Evolutionary conservation across 1,284 basidiomycete species (phyloP).

Genomic region (Takashimella tepidaria): DNA sequence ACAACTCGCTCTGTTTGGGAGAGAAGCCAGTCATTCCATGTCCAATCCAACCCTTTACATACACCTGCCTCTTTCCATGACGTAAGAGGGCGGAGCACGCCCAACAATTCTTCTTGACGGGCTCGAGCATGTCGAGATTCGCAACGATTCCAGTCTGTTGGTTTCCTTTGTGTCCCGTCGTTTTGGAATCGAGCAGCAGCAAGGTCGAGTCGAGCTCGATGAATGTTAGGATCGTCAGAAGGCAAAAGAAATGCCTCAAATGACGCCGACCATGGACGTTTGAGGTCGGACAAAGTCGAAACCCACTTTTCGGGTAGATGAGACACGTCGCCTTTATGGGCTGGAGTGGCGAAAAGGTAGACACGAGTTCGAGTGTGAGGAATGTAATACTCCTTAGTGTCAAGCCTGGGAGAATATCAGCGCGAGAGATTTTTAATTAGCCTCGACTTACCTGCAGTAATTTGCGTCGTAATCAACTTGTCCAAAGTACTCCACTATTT

Average conservation of each 20-base stretch:
- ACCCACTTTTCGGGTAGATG: constrained; percentile 67
- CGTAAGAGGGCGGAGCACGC: constrained; percentile 78
- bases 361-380: constrained; percentile 88
- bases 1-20: constrained; percentile 89
- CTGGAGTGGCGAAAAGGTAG: constrained; percentile 64
- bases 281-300: constrained; percentile 60
- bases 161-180: constrained; percentile 53
- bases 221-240: constrained; percentile 84
- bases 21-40: constrained; percentile 89
- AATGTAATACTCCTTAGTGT: constrained; percentile 91
- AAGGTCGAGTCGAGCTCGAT: constrained; percentile 80
- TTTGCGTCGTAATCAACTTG: constrained; percentile 71
- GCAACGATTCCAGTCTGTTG: constrained; percentile 80
- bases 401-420: constrained; percentile 52
- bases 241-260: constrained; percentile 88
- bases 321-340: constrained; percentile 51
- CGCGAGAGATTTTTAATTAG: not conserved
- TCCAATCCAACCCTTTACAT: constrained; percentile 82
- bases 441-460: constrained; percentile 52
- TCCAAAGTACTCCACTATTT: constrained; percentile 70
- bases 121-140: constrained; percentile 87
- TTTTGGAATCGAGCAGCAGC: constrained; percentile 48
- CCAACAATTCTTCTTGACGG: constrained; percentile 74
- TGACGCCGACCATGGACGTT: constrained; percentile 79
- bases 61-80: constrained; percentile 90